These are phyloP conservation scores for Blepharisma undulans DNA, from an alignment of 169 alveolate species.

Conservation along the genomic window DNA sequence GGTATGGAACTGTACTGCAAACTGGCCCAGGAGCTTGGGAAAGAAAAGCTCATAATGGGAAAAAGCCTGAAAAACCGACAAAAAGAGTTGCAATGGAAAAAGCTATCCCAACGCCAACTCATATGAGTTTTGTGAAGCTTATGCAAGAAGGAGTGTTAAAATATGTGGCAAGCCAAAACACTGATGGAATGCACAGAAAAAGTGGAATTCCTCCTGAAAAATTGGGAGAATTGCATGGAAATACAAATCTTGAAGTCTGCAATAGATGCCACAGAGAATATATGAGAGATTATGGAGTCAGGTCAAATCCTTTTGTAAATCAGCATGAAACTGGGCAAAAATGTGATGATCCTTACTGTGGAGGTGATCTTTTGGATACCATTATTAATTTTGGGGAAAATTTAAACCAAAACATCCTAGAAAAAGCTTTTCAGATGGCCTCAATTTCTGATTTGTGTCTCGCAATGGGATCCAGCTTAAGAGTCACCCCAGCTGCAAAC, in stretches of 20 bases:
- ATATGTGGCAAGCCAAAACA: conserved; percentile 73
- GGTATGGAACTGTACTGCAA: conserved; percentile 65
- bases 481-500: conserved; percentile 86
- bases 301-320: conserved; percentile 70
- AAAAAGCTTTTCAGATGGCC: conserved; percentile 59
- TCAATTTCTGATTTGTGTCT: conserved; percentile 69
- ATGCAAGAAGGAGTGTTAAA: conserved; percentile 62
- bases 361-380: conserved; percentile 75
- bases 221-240: conserved; percentile 82
- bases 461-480: conserved; percentile 76
- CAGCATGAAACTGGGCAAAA: conserved; percentile 70
- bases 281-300: conserved; percentile 76
- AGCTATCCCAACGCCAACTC: conserved; percentile 81
- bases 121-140: conserved; percentile 75
- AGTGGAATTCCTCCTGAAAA: conserved; percentile 77
- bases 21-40: conserved; percentile 88
- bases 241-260: conserved; percentile 80
- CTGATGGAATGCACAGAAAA: conserved; percentile 83
- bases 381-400: conserved; percentile 83
- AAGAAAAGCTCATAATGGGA: conserved; percentile 64
- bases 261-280: conserved; percentile 71
- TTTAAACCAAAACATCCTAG: conserved; percentile 66
- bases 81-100: conserved; percentile 51
- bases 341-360: conserved; percentile 81
- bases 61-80: conserved; percentile 9